Conservation (phyloP, 768 basidiomycete species). For the Amanita rubescens region DNA sequence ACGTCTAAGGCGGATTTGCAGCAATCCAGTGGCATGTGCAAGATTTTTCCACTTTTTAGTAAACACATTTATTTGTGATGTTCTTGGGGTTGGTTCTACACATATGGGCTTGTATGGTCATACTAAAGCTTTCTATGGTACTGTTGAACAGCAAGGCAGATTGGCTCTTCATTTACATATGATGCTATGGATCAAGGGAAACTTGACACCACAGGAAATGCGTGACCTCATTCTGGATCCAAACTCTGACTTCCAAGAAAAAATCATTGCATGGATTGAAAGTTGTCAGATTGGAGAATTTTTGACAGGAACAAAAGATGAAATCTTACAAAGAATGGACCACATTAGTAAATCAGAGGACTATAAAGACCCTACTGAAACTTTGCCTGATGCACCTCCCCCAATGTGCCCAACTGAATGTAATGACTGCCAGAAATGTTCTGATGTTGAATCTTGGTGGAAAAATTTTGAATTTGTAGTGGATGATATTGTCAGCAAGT, state of each 20-base stretch:
- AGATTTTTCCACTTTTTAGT: constrained; percentile 21
- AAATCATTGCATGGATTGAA: constrained; percentile 15
- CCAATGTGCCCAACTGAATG: background rate
- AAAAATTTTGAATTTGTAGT: too few relatives aligned
- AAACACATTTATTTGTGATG: constrained; percentile 17
- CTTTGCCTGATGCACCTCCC: background rate
- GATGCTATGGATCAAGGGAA: too few relatives aligned
- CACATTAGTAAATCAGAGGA: background rate
- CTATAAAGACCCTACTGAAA: background rate
- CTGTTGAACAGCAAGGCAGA: too few relatives aligned
- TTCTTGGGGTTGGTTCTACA: constrained; percentile 12
- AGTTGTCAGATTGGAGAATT: too few relatives aligned
- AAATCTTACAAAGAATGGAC: background rate
- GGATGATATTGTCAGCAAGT: too few relatives aligned
- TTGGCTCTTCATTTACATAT: too few relatives aligned
- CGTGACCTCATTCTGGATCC: constrained; percentile 18
- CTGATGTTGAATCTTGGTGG: too few relatives aligned
- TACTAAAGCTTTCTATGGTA: constrained; percentile 25
- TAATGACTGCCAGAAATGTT: background rate
- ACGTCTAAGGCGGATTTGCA: constrained; percentile 7
- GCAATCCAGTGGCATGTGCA: constrained; percentile 23
- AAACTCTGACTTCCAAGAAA: constrained; percentile 16
- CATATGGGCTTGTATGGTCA: constrained; percentile 25
- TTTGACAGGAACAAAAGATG: constrained; percentile 7
- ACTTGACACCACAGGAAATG: too few relatives aligned